phyloP scores from a whole-genome alignment of 192 early-diverging fungal genomes.

The Coemansia sp. region DNA sequence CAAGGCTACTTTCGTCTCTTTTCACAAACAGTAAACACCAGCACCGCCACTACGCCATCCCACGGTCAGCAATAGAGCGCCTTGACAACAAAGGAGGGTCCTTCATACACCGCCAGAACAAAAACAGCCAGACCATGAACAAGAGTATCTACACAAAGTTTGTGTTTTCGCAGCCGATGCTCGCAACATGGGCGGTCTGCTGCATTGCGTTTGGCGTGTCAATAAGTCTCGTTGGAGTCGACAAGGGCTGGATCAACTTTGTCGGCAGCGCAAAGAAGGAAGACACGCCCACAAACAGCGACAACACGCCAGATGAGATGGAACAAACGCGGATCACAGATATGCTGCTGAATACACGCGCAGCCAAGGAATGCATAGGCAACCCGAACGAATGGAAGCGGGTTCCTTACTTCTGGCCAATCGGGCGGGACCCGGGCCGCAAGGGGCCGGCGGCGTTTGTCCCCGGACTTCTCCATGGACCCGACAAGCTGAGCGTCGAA shows the following conservation, averaged over 20 bases:
- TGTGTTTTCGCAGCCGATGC: conserved; percentile 47
- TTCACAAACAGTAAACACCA: not conserved
- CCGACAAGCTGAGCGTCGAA: conserved; percentile 37
- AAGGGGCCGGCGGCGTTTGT: conserved; percentile 19
- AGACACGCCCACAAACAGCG: not conserved
- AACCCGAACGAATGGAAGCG: conserved; percentile 51
- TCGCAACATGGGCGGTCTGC: conserved; percentile 48
- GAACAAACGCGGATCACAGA: conserved; percentile 10
- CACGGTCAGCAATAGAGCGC: conserved; percentile 28
- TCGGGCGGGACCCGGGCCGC: not conserved
- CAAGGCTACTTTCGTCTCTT: conserved; percentile 7
- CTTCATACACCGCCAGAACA: conserved; percentile 1
- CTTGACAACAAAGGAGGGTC: not conserved
- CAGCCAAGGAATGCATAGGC: conserved; percentile 37
- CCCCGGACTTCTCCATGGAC: conserved; percentile 28
- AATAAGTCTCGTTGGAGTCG: conserved; percentile 27
- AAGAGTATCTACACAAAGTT: conserved; percentile 14
- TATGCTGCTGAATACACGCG: conserved; percentile 24
- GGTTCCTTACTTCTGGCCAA: conserved; percentile 45
- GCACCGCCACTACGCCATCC: conserved; percentile 43
- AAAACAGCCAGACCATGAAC: conserved; percentile 6
- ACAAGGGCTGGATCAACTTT: conserved; percentile 49
- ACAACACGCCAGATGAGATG: not conserved
- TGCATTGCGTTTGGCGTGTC: conserved; percentile 48
- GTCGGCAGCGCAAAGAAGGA: not conserved